phyloP scores from a whole-genome alignment of 2,329 filamentous ascomycete genomes.

The Aspergillus puulaauensis region DNA sequence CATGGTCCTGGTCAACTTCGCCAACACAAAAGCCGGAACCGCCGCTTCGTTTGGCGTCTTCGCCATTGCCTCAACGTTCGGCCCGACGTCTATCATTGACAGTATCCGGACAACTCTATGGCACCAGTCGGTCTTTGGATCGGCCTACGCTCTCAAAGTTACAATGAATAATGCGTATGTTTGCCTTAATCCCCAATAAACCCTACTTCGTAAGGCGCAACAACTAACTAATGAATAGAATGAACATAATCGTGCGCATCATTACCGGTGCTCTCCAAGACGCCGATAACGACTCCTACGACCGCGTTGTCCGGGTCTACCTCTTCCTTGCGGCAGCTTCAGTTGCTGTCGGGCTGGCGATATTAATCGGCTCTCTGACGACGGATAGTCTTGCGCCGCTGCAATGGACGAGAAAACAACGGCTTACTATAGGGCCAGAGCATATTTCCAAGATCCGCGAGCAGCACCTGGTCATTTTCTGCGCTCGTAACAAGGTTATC shows the following conservation, averaged over 20 bases:
- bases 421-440: constrained; percentile 46
- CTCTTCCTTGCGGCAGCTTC: constrained; percentile 54
- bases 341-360: constrained; percentile 43
- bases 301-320: constrained; percentile 57
- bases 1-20: constrained; percentile 57
- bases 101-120: constrained; percentile 60
- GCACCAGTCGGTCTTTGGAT: constrained; percentile 60
- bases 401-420: constrained; percentile 60
- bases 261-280: constrained; percentile 61
- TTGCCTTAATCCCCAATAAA: neutral
- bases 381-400: constrained; percentile 49
- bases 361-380: constrained; percentile 42
- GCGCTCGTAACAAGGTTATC: constrained; percentile 41
- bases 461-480: constrained; percentile 39
- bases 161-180: constrained; percentile 58
- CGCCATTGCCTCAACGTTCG: constrained; percentile 56
- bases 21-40: constrained; percentile 50
- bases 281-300: constrained; percentile 56
- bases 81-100: constrained; percentile 61
- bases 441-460: constrained; percentile 46
- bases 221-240: constrained; percentile 35
- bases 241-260: constrained; percentile 61
- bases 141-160: constrained; percentile 61
- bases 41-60: constrained; percentile 62
- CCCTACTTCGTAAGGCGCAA: neutral